Evolutionary conservation across 2,329 filamentous ascomycete genomes (phyloP), one percentile per base, ranked within the genome.

Genomic region (Xylariales sp.): DNA sequence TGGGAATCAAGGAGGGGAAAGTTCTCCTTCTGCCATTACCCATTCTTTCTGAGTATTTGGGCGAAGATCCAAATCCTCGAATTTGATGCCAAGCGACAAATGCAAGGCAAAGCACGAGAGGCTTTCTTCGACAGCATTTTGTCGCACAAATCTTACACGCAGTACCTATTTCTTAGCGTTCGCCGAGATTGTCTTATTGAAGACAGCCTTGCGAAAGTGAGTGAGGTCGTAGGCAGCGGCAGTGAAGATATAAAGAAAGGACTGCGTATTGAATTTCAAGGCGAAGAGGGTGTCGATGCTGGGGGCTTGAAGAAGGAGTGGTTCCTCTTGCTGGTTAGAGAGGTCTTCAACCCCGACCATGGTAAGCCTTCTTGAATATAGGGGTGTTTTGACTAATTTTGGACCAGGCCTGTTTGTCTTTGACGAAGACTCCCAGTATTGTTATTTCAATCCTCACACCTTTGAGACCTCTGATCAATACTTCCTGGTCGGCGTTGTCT

Each of bases 391-490:
- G n/a, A n/a, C n/a, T n/a, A n/a, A n/a, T n/a, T n/a, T n/a, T n/a
- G n/a, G n/a, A n/a, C n/a, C n/a, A 90, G 88, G 88, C n/a, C 80
- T 96, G 63, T 96, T 96, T 59, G 70, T 86, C 6, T 95, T 95
- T 61, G 90, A 95, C 48, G 88, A 95, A 38, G 88, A 95, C 54
- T 95, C 89, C 3, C 78, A 80, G 34, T 88, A 86, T 57, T 95
- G 90, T 64, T 96, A 95, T 62, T 96, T 96, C 68, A 95, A 95
- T 58, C 86, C 89, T 0, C 80, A 84, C 57, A 88, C 86, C 12
- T 89, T 95, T 52, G 90, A 95, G 60, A 90, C 87, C 0, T 90
- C 88, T 0, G 88, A 95, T 56, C 88, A 95, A 51, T 96, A 87
- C 62, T 95, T 93, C 58, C 73, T 95, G 16, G 86, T 96, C 20